Conservation (phyloP, 2,329 filamentous ascomycete species). For the Xylaria sp. region DNA sequence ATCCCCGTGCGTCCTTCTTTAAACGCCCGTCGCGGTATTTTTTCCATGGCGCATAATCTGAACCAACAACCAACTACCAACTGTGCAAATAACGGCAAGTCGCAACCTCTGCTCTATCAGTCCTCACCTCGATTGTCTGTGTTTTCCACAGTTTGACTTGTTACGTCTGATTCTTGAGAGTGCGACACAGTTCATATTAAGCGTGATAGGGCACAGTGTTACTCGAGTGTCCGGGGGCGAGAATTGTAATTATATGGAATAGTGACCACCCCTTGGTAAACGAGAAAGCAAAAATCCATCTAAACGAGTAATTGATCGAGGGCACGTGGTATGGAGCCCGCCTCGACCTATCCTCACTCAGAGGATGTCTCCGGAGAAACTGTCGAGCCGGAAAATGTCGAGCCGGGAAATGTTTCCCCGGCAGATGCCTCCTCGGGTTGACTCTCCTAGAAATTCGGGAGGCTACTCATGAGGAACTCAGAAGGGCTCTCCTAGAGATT, state of each 20-base stretch:
- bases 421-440: too few species aligned
- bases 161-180: neutral
- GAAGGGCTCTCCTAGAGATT: constrained; percentile 22
- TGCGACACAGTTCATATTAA: too few species aligned
- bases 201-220: neutral
- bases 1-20: neutral
- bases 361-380: too few species aligned
- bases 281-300: neutral
- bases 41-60: neutral
- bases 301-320: neutral
- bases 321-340: neutral
- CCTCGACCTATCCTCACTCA: too few species aligned
- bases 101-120: neutral
- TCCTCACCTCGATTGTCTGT: neutral
- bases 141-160: neutral
- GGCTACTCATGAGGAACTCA: too few species aligned
- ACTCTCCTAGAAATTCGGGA: too few species aligned
- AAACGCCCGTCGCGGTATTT: constrained; percentile 21
- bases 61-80: neutral
- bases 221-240: neutral
- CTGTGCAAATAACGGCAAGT: neutral
- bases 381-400: too few species aligned
- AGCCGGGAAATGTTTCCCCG: too few species aligned
- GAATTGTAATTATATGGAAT: neutral
- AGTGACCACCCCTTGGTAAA: neutral